Evolutionary conservation across 2,329 filamentous ascomycete genomes (phyloP), one percentile per base, ranked within the genome.

Genomic region (Mycocentrospora acerina): DNA sequence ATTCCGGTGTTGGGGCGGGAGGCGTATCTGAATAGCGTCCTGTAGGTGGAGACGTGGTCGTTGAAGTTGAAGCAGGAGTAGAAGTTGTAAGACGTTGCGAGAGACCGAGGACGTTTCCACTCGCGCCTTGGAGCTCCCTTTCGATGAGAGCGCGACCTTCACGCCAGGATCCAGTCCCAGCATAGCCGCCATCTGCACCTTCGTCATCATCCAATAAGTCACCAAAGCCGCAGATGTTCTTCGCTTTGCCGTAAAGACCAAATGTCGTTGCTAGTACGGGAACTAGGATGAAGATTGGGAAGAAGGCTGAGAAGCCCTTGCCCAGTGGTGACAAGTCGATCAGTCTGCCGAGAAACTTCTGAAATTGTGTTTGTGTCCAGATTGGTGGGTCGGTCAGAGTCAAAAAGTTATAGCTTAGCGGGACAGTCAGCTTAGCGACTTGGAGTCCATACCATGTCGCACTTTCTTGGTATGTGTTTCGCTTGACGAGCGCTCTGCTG

Each of bases 361-460:
- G 95, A 68, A 97, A 98, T 0, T 83, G 82, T 0, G 90, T 96
- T 54, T 83, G 79, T 40, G 77, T 71, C 60, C 90, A 91, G 28
- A 95, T 80, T 10, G 75, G 74, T 7, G 74, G 76, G 1, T 87
- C 86, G 15, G 96, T 70, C 63, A 97, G 91, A 1, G 91, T 96
- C 64, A 95, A 78, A 62, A 97, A 98, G 70, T 98, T 98, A 79
- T 95, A 98, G 4, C 88, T 84, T 7, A 98, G 77, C 1, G 93
- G 93, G 0, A 98, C 88, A 1, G 88, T 95, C 29, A 98, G 81
- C 58, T 90, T 88, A 35, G 93, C 91, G 9, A 96, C 87, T 64
- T 96, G 89, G 42, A 89, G 83, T 1, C 89, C 86, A 62, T 97
- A 98, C 90, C 94, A 98, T 53, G 91, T 94, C 1, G 93, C 93